Base-by-base conservation (phyloP, 2,329 filamentous ascomycete genomes). In the Phaeosphaeriaceae sp. region DNA sequence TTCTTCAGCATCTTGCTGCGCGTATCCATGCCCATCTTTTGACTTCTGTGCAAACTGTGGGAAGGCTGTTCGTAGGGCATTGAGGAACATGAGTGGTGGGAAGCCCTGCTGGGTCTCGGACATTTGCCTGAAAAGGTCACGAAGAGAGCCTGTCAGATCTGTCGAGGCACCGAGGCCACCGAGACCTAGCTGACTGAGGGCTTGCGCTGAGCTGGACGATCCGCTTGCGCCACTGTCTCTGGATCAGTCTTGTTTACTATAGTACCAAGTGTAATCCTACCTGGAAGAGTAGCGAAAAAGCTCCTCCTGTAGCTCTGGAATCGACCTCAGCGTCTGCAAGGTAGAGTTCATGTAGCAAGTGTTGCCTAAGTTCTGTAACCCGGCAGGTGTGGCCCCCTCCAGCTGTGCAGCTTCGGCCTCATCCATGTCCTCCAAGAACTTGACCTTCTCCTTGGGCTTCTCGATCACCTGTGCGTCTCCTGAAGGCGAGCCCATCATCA, bases 261-360 rank as follows among this genome's bases (percentile, higher is more conserved):
- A 29, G 0, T 8, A 12, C 17, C 11, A 4, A 5, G 7, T 17
- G 3, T 1, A 7, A 18, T 23, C 2, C 3, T 37, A 66, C 67
- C 75, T 73, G 67, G 71, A 56, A 33, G 64, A 81, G 63, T 90
- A 95, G 39, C 81, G 85, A 52, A 79, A 70, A 37, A 99, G 81
- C 61, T 90, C 85, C 29, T 90, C 81, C 68, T 96, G 91, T 29
- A 99, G 84, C 77, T 99, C 94, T 7, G 94, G 94, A 51, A 99
- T 91, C 44, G 88, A 83, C 54, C 90, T 87, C 59, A 99, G 79
- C 3, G 91, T 88, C 74, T 99, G 95, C n/a, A 99, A 81, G 0
- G 93, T 96, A 41, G 94, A 94, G 80, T 99, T 99, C 67, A 97
- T 86, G 73, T 99, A 99, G 79, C 94, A 99, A 3, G 95, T 99